These are phyloP conservation scores for Psophocarpus tetragonolobus DNA, from an alignment of 306 rosid genomes.

Conservation along the genomic window DNA sequence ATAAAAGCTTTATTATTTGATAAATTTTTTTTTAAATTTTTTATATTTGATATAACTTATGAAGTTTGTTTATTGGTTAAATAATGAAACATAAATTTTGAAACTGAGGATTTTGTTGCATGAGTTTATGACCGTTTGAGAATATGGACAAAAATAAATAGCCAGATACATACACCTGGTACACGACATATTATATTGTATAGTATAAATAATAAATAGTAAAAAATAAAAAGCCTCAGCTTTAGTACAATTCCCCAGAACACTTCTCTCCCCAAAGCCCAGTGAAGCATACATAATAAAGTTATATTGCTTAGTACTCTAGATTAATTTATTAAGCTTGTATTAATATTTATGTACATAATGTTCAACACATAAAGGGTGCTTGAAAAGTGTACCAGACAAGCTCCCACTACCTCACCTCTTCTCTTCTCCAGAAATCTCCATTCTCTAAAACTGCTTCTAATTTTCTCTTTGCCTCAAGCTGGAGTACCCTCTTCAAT, in stretches of 20 bases:
- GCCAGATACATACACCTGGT: neutral
- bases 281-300: neutral
- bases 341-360: neutral
- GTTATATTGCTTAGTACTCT: neutral
- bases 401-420: slow-evolving; percentile 36
- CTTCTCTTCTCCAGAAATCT: slow-evolving; percentile 44
- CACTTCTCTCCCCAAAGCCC: slow-evolving; percentile 18
- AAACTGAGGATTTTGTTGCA: too few species aligned
- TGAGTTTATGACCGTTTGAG: slow-evolving; percentile 77
- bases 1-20: too few species aligned
- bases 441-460: neutral
- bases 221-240: slow-evolving; percentile 28
- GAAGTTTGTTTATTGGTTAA: too few species aligned
- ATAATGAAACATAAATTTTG: too few species aligned
- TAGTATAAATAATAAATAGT: neutral
- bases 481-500: neutral
- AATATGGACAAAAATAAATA: neutral
- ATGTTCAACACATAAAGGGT: slow-evolving; percentile 13
- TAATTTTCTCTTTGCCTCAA: slow-evolving; percentile 21
- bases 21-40: too few species aligned
- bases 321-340: neutral
- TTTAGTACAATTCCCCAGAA: slow-evolving; percentile 43
- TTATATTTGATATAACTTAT: too few species aligned
- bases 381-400: slow-evolving; percentile 37
- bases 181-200: neutral